Percentiles rank a stretch among this genome's conserved stretches.
Evolutionary conservation across 257 asterid genomes (phyloP).

Genomic region (Parsonsia alboflavescens): DNA sequence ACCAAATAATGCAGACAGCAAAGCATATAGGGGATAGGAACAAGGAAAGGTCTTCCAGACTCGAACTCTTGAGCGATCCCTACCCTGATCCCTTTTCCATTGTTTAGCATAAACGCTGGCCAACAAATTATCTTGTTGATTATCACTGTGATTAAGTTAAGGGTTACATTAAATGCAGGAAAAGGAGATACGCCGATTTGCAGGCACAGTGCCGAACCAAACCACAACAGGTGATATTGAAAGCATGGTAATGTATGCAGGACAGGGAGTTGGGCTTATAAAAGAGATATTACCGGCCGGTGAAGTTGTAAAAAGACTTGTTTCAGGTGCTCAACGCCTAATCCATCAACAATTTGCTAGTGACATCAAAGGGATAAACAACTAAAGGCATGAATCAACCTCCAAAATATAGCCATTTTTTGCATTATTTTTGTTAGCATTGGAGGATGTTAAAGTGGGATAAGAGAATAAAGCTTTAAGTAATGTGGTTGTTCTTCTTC

Average conservation of each 20-base stretch:
- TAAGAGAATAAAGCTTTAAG: no score
- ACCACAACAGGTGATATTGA: constrained; percentile 65
- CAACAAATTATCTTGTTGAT: no score
- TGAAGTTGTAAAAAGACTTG: constrained; percentile 54
- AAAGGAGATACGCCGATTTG: constrained; percentile 62
- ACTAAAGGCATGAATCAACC: background rate
- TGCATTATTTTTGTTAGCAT: no score
- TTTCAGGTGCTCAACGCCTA: constrained; percentile 58
- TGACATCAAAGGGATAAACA: background rate
- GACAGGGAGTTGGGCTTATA: constrained; percentile 60
- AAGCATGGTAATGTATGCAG: constrained; percentile 86
- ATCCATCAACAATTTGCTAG: constrained; percentile 38
- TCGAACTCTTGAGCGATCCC: no score
- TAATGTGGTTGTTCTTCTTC: no score
- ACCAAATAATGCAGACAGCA: no score
- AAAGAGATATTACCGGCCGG: constrained; percentile 64
- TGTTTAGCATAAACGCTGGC: no score
- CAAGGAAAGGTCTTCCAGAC: background rate
- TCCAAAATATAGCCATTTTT: no score
- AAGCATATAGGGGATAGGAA: no score
- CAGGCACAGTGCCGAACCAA: constrained; percentile 71
- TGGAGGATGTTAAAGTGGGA: no score
- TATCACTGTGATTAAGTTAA: background rate
- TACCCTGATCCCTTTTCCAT: no score
- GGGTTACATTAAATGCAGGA: constrained; percentile 30